A percentile compares a stretch with the other conserved stretches of the same genome.
These are phyloP conservation scores for Nakazawaea wyomingensis DNA, from an alignment of 805 yeast genomes.

Conservation along the genomic window DNA sequence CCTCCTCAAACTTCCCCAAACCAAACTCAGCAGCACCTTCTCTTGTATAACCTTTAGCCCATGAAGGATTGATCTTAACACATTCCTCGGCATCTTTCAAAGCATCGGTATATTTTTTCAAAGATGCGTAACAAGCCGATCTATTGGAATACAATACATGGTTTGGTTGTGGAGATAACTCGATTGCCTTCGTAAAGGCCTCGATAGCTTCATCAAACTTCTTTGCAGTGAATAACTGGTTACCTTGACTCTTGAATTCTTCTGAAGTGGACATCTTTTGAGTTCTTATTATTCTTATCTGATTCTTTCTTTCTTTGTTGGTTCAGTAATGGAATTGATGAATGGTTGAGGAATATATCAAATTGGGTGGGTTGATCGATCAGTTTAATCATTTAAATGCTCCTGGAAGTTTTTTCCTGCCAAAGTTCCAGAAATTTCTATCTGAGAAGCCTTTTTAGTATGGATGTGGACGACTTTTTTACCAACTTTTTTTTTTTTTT, in stretches of 20 bases:
- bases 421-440: conserved; percentile 9
- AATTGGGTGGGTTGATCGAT: no score
- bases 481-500: background rate
- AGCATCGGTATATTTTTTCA: conserved; percentile 69
- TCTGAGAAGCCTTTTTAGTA: no score
- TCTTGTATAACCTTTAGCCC: conserved; percentile 96
- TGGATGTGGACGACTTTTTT: conserved; percentile 1
- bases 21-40: conserved; percentile 92
- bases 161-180: conserved; percentile 73
- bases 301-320: background rate
- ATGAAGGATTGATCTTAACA: conserved; percentile 70
- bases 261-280: conserved; percentile 41
- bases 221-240: conserved; percentile 86
- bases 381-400: background rate
- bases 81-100: conserved; percentile 83
- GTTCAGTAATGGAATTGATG: background rate
- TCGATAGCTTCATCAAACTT: conserved; percentile 79
- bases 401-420: background rate
- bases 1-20: conserved; percentile 71
- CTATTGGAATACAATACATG: conserved; percentile 92
- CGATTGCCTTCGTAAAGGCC: conserved; percentile 81
- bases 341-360: background rate
- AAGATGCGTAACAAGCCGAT: conserved; percentile 84
- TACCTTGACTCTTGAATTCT: conserved; percentile 86
- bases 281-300: background rate